Evolutionary conservation across 306 rosid species (phyloP).

Genomic region (Glycine latifolia): DNA sequence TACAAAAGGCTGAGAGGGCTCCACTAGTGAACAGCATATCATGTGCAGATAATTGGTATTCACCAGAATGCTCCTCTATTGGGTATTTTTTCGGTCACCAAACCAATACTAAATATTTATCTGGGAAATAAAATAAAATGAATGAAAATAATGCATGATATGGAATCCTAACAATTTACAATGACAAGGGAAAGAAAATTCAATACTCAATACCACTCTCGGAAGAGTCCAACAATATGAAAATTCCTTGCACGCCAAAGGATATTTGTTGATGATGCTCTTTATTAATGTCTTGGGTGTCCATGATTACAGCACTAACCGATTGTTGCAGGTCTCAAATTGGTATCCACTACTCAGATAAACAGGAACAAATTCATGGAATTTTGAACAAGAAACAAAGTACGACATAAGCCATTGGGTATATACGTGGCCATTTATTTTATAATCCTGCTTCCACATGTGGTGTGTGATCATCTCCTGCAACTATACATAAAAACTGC

Average conservation of each 20-base stretch:
- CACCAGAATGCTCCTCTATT: slow-evolving; percentile 17
- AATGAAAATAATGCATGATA: neutral
- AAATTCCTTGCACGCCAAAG: slow-evolving; percentile 28
- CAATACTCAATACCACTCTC: neutral
- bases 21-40: slow-evolving; percentile 33
- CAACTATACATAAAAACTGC: neutral
- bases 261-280: slow-evolving; percentile 30
- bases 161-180: slow-evolving; percentile 18
- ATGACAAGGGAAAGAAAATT: neutral
- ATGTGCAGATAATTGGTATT: slow-evolving; percentile 28
- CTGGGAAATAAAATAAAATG: neutral
- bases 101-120: neutral
- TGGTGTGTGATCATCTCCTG: neutral
- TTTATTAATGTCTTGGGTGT: slow-evolving; percentile 25
- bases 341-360: slow-evolving; percentile 38
- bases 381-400: slow-evolving; percentile 46
- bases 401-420: slow-evolving; percentile 40
- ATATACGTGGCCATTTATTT: slow-evolving; percentile 38
- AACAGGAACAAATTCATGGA: slow-evolving; percentile 50
- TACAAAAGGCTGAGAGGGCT: slow-evolving; percentile 29
- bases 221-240: slow-evolving; percentile 39
- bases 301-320: slow-evolving; percentile 37
- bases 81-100: slow-evolving; percentile 31
- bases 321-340: slow-evolving; percentile 32
- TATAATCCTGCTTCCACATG: slow-evolving; percentile 40